A percentile compares a stretch with the other conserved stretches of the same genome.
Evolutionary conservation across 1,139 yeast genomes (phyloP).

Genomic region (Zygosaccharomyces sapae): DNA sequence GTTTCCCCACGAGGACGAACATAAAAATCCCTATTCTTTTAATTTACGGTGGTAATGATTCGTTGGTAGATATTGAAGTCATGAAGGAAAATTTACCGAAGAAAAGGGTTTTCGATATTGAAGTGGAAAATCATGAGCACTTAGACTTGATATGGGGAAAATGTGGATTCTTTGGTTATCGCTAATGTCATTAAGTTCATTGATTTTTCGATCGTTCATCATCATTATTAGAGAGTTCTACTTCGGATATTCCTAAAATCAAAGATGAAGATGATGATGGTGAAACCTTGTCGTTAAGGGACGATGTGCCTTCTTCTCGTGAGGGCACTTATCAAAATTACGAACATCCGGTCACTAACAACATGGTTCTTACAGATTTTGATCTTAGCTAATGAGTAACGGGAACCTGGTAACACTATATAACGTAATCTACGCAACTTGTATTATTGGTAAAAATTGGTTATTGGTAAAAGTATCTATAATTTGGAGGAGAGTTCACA

Average conservation of each 20-base stretch:
- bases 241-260: too few species aligned
- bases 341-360: neutral
- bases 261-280: constrained; percentile 5
- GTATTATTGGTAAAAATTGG: neutral
- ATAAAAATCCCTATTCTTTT: constrained; percentile 68
- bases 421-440: too few species aligned
- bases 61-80: constrained; percentile 76
- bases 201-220: constrained; percentile 23
- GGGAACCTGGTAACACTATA: too few species aligned
- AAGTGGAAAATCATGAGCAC: constrained; percentile 58
- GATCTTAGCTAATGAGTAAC: neutral
- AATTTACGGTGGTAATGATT: constrained; percentile 76
- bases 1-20: constrained; percentile 56
- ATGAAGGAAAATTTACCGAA: constrained; percentile 46
- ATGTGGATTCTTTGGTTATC: constrained; percentile 53
- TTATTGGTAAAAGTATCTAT: too few species aligned
- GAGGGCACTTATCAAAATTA: neutral
- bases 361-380: neutral
- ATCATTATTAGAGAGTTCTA: constrained; percentile 8
- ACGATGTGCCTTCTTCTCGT: neutral
- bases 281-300: constrained; percentile 5
- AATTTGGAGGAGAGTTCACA: too few species aligned
- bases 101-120: constrained; percentile 35
- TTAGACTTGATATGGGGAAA: constrained; percentile 88
- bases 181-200: constrained; percentile 48